Base-by-base conservation (phyloP, 352 stramenopile species). In the Globisporangium okanoganense region DNA sequence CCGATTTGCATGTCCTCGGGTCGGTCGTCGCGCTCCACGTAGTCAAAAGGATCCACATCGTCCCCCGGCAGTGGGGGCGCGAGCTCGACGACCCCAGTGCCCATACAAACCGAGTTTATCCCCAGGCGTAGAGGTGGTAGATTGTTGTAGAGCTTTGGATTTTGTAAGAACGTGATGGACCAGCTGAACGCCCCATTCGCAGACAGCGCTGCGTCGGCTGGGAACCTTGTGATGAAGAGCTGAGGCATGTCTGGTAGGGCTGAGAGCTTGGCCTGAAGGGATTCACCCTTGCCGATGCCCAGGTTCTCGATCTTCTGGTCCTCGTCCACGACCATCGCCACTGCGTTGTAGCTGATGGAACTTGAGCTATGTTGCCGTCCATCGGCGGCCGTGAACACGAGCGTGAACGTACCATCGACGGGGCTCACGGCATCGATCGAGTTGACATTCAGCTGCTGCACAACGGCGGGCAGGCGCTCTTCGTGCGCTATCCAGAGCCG, bases 81-180 rank as follows among this genome's bases (percentile, higher is more conserved):
- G 2, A 89, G 50, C n/a, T 56, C 51, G 1, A 87, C 51, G 3
- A 75, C 49, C 0, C 79, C 58, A 10, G 58, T 47, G 0, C 47
- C 65, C 10, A 72, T 69, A 33, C 73, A 88, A 2, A 90, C 60
- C 8, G 62, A 67, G 33, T 87, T 87, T 8, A 35, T 13, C 0
- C 66, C 67, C 2, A 83, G 47, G 12, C 67, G 43, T 9, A 90
- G 53, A 8, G 72, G 66, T 0, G 63, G 43, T 0, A 22, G 29
- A 0, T 29, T 51, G 14, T 29, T 56, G 8, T 65, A 60, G 6
- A 75, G 53, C 0, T 56, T 67, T 12, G 73, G 54, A 22, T 79
- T 66, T 3, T 76, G 58, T 0, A 92, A 65, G 52, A 92, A 92
- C 14, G 82, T 92, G 38, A 92, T 82, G 0, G 70, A 75, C 82